Evolutionary conservation across 768 basidiomycete species (phyloP).

Genomic region (Coprinopsis strossmayeri): DNA sequence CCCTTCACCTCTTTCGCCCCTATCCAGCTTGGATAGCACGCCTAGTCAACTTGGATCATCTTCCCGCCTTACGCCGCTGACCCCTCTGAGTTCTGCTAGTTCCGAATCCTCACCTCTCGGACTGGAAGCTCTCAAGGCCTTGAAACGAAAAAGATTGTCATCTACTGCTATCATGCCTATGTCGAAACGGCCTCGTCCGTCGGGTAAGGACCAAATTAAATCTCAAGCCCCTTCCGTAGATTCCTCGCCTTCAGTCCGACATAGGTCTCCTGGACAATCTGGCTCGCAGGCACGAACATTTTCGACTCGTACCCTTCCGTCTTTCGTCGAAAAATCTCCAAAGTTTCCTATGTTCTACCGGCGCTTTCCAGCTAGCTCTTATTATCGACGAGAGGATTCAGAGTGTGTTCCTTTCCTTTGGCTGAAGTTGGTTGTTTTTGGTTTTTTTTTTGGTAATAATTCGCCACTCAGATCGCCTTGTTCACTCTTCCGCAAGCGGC

Average conservation of each 20-base stretch:
- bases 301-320: constrained; percentile 41
- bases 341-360: constrained; percentile 62
- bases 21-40: too few species aligned
- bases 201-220: neutral
- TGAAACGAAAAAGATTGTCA: neutral
- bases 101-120: constrained; percentile 8
- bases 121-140: neutral
- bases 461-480: constrained; percentile 26
- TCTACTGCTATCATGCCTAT: neutral
- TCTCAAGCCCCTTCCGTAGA: too few species aligned
- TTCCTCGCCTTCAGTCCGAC: too few species aligned
- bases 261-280: too few species aligned
- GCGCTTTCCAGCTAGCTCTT: constrained; percentile 61
- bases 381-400: constrained; percentile 31
- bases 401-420: constrained; percentile 26
- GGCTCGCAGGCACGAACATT: neutral
- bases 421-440: too few species aligned
- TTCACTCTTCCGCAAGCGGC: constrained; percentile 24
- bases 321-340: constrained; percentile 35
- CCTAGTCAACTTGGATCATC: neutral
- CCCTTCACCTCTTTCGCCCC: too few species aligned
- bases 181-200: neutral
- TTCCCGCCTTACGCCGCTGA: constrained; percentile 10
- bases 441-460: neutral
- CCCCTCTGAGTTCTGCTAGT: constrained; percentile 14